Evolutionary conservation across 106 monocot species (phyloP).

Genomic region (Dendrobium catenatum): DNA sequence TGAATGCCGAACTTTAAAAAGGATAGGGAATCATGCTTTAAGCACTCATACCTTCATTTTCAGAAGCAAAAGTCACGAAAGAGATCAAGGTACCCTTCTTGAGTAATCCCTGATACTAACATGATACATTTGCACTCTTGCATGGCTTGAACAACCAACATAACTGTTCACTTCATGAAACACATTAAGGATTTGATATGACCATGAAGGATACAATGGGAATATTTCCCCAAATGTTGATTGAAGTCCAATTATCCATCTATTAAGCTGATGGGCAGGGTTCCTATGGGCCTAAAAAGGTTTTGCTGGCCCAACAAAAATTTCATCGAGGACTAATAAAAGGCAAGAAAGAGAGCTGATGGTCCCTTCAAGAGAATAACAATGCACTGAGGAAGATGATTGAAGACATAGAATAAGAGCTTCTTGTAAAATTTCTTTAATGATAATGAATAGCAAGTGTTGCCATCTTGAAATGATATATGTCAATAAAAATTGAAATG

Average conservation of each 20-base stretch:
- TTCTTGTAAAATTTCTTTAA: not conserved
- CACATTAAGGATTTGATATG: not conserved
- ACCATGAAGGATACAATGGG: slow-evolving; percentile 3
- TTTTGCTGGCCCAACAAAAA: not conserved
- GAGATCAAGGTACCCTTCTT: slow-evolving; percentile 4
- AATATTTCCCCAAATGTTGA: not conserved
- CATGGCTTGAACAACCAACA: not conserved
- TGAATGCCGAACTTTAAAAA: not conserved
- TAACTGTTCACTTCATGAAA: slow-evolving; percentile 1
- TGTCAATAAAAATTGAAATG: not conserved
- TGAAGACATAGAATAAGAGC: not conserved
- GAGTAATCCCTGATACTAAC: not conserved
- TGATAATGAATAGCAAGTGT: not conserved
- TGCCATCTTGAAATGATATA: not conserved
- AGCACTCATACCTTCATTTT: slow-evolving; percentile 4
- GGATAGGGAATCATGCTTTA: not conserved
- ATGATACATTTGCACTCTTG: not conserved
- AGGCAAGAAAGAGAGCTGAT: not conserved
- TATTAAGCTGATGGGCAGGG: not conserved
- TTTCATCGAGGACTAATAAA: not conserved
- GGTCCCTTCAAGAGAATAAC: not conserved
- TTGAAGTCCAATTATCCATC: not conserved
- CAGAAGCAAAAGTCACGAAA: slow-evolving; percentile 9
- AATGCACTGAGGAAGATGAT: not conserved
- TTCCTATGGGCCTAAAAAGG: not conserved